Evolutionary conservation across 2,329 filamentous ascomycete genomes (phyloP).

Genomic region (Mariannaea elegans): DNA sequence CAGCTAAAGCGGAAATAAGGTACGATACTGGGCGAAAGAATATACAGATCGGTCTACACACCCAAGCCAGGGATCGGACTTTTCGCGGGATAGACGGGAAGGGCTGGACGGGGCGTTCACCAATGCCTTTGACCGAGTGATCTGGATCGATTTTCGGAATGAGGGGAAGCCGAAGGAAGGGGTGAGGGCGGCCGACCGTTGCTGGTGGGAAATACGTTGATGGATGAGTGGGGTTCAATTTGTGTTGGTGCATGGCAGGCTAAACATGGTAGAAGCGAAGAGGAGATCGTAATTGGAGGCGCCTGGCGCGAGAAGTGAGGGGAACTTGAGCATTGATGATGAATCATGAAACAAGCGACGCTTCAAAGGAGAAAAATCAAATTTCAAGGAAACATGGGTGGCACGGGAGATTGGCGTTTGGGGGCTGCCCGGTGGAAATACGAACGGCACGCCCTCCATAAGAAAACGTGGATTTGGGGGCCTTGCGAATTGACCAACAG

Average conservation of each 20-base stretch:
- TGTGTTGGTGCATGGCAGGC: too few relatives aligned
- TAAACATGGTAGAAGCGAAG: not conserved
- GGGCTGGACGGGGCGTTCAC: too few relatives aligned
- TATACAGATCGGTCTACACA: constrained; percentile 3
- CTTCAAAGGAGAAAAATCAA: not conserved
- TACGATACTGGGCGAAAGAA: constrained; percentile 1
- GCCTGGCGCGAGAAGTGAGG: not conserved
- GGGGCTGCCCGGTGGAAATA: constrained; percentile 10
- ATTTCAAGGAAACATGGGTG: not conserved
- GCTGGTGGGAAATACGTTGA: too few relatives aligned
- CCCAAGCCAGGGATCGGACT: not conserved
- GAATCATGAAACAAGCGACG: constrained; percentile 20
- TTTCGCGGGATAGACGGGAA: too few relatives aligned
- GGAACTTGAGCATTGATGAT: not conserved
- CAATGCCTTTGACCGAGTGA: too few relatives aligned
- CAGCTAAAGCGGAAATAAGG: constrained; percentile 3
- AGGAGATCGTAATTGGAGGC: constrained; percentile 3
- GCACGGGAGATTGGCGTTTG: constrained; percentile 9
- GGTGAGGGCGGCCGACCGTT: not conserved
- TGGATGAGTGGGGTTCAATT: too few relatives aligned
- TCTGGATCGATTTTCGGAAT: not conserved
- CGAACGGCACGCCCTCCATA: not conserved
- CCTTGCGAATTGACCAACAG: not conserved
- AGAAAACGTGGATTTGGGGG: not conserved
- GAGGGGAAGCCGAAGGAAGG: not conserved